Evolutionary conservation across 192 early-diverging fungal genomes (phyloP).

Genomic region (Coemansia sp.): DNA sequence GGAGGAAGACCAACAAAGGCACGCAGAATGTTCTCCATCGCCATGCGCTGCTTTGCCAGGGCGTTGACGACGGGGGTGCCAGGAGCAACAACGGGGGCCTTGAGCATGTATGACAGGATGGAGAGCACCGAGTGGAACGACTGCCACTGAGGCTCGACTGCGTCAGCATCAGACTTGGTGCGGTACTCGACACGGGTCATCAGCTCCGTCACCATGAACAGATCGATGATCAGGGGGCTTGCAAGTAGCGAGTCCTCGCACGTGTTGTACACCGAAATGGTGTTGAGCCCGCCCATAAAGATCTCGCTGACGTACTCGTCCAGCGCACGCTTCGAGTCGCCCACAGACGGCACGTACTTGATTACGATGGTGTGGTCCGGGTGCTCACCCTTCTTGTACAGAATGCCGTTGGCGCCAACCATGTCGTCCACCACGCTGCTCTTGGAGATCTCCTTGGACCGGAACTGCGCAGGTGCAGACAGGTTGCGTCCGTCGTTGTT

Average conservation of each 20-base stretch:
- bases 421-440: conserved; percentile 99
- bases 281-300: conserved; percentile 97
- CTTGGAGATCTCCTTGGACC: conserved; percentile 99
- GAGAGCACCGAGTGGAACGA: conserved; percentile 96
- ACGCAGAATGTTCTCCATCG: conserved; percentile 97
- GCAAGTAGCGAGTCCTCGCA: conserved; percentile 99
- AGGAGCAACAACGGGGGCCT: conserved; percentile 92
- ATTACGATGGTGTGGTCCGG: conserved; percentile 93
- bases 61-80: conserved; percentile 97
- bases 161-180: conserved; percentile 50
- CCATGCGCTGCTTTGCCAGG: conserved; percentile 89
- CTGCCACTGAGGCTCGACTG: conserved; percentile 69
- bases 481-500: conserved; percentile 99
- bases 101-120: conserved; percentile 93
- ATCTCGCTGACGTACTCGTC: conserved; percentile 99
- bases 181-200: conserved; percentile 95
- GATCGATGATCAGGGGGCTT: conserved; percentile 94
- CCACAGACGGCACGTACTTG: conserved; percentile 97
- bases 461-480: conserved; percentile 96
- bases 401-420: conserved; percentile 90
- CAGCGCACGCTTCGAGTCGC: conserved; percentile 96
- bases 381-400: conserved; percentile 81
- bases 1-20: conserved; percentile 94
- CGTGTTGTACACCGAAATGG: conserved; percentile 97
- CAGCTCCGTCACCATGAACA: conserved; percentile 93